A percentile compares a stretch with the other conserved stretches of the same genome.
phyloP scores from a whole-genome alignment of 176 grass and related monocot species.

The Juncus inflexus region DNA sequence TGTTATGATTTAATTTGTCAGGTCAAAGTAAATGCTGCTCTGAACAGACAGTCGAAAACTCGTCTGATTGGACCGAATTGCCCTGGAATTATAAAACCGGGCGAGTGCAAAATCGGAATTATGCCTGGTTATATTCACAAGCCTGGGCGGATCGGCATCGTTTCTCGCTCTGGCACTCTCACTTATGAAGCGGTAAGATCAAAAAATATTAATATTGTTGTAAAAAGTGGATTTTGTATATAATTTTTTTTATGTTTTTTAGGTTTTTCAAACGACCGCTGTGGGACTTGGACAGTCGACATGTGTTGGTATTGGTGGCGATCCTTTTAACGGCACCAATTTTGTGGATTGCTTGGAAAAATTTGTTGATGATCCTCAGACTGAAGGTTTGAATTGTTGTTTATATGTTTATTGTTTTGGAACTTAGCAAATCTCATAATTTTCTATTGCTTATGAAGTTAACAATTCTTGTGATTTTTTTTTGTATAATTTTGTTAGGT shows the following conservation, averaged over 20 bases:
- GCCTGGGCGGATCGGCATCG: conserved; percentile 75
- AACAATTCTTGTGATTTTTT: conserved; percentile 19
- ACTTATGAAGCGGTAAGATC: conserved; percentile 93
- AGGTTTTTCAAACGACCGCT: conserved; percentile 98
- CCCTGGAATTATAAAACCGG: conserved; percentile 96
- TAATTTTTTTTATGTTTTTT: conserved; percentile 24
- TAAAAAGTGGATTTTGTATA: background rate
- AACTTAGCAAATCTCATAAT: background rate
- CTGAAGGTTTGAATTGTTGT: conserved; percentile 55
- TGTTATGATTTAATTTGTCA: no score
- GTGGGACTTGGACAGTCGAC: conserved; percentile 96
- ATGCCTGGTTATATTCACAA: conserved; percentile 99
- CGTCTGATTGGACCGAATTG: conserved; percentile 95
- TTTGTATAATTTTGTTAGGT: conserved; percentile 37
- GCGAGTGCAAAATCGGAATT: conserved; percentile 99
- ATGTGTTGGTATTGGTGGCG: conserved; percentile 96
- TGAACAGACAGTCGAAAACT: conserved; percentile 92
- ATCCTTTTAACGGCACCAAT: conserved; percentile 95
- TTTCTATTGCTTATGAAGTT: conserved; percentile 6
- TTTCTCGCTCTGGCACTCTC: conserved; percentile 99
- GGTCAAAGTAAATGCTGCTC: conserved; percentile 93
- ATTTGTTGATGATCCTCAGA: conserved; percentile 96
- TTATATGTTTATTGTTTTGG: conserved; percentile 1
- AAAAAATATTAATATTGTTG: no score
- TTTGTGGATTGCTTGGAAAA: conserved; percentile 96